Conservation (phyloP, 768 basidiomycete species). For the Paxillus rubicundulus region DNA sequence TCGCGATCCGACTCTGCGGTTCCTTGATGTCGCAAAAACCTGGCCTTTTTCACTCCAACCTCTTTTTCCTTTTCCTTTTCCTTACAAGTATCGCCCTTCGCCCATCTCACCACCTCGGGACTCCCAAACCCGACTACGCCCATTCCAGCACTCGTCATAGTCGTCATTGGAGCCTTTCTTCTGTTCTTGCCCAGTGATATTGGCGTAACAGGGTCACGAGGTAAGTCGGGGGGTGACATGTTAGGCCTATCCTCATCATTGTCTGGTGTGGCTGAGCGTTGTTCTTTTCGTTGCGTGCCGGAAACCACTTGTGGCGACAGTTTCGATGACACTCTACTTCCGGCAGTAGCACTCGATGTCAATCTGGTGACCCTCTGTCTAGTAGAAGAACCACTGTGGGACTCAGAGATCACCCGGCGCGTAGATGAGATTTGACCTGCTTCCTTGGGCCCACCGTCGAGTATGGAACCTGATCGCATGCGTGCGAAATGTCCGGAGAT, state of each 20-base stretch:
- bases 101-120: conserved; percentile 54
- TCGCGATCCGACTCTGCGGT: conserved; percentile 23
- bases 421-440: conserved; percentile 5
- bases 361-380: conserved; percentile 2
- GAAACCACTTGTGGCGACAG: background rate
- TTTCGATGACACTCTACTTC: conserved; percentile 8
- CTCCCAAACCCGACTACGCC: conserved; percentile 46
- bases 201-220: conserved; percentile 32
- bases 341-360: conserved; percentile 1
- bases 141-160: conserved; percentile 11
- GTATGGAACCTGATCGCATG: conserved; percentile 15
- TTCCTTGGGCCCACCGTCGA: background rate
- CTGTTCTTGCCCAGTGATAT: conserved; percentile 25
- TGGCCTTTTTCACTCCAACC: conserved; percentile 41
- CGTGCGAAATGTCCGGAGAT: conserved; percentile 29
- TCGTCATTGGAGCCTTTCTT: conserved; percentile 8
- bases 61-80: conserved; percentile 26
- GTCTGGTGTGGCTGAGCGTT: conserved; percentile 16
- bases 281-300: conserved; percentile 4
- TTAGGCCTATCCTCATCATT: conserved; percentile 13
- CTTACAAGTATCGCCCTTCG: conserved; percentile 39
- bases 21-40: conserved; percentile 37
- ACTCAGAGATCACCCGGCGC: conserved; percentile 22
- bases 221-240: conserved; percentile 31
- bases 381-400: conserved; percentile 5